Conservation (phyloP, 2,329 filamentous ascomycete genomes). For the Claviceps spartinae region DNA sequence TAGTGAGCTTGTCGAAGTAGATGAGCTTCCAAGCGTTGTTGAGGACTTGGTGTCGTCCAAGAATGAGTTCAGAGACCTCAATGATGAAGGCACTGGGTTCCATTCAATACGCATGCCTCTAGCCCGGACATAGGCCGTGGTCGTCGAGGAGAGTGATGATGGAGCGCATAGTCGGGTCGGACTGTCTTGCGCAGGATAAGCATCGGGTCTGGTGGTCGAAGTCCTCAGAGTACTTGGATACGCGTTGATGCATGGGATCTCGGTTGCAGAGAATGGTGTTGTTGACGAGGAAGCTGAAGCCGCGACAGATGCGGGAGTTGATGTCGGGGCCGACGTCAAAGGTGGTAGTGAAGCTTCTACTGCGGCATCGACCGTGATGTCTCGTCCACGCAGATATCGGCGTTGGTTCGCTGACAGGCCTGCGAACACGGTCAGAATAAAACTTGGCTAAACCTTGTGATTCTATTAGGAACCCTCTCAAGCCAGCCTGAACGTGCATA, state of each 20-base stretch:
- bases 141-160: not conserved
- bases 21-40: not conserved
- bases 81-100: not conserved
- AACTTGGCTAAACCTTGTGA: not conserved
- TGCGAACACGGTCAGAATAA: not conserved
- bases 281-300: not conserved
- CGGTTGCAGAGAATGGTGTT: not conserved
- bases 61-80: not conserved
- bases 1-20: not conserved
- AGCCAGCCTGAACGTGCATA: not conserved
- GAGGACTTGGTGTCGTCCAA: not conserved
- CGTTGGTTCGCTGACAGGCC: not conserved
- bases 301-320: not conserved
- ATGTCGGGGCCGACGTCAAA: not conserved
- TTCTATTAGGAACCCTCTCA: not conserved
- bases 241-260: not conserved
- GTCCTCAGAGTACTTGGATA: not conserved
- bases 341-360: not conserved
- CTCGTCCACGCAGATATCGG: not conserved
- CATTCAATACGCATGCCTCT: not conserved
- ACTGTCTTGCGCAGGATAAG: not conserved
- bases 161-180: not conserved
- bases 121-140: not conserved
- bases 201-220: not conserved
- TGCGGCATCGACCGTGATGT: not conserved